Conservation (phyloP, 2,329 filamentous ascomycete species). For the Fusarium sp. region DNA sequence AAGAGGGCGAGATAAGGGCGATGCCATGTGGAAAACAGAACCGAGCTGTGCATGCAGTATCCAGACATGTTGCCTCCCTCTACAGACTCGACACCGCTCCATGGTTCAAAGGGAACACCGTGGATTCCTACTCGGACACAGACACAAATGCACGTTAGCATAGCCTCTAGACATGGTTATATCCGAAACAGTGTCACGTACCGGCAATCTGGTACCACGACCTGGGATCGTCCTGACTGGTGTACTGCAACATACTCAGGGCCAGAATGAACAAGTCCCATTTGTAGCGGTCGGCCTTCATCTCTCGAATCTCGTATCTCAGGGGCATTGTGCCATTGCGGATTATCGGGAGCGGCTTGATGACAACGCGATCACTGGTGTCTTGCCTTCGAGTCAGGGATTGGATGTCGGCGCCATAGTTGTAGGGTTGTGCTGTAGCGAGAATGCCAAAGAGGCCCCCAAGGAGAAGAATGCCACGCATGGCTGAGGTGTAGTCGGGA, state of each 20-base stretch:
- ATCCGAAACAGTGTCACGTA: conserved; percentile 52
- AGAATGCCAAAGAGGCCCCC: conserved; percentile 20
- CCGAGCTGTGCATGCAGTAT: conserved; percentile 82
- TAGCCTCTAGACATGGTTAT: not conserved
- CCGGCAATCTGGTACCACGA: conserved; percentile 86
- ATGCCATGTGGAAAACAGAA: conserved; percentile 86
- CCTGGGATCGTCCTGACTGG: conserved; percentile 70
- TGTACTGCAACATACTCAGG: conserved; percentile 77
- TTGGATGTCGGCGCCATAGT: conserved; percentile 63
- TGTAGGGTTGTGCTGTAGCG: conserved; percentile 52
- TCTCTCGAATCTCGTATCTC: conserved; percentile 75
- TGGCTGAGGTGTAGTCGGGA: conserved; percentile 6
- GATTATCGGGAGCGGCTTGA: conserved; percentile 56
- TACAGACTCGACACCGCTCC: conserved; percentile 64
- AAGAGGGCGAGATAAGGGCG: conserved; percentile 78
- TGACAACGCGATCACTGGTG: conserved; percentile 53
- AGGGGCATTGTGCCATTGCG: conserved; percentile 56
- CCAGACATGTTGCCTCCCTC: conserved; percentile 69
- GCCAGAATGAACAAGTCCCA: conserved; percentile 85
- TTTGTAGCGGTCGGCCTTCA: conserved; percentile 72
- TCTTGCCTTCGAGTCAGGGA: conserved; percentile 56
- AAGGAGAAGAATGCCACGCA: conserved; percentile 26
- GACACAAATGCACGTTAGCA: conserved; percentile 13
- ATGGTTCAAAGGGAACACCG: conserved; percentile 74
- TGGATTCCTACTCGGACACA: conserved; percentile 73